Base-by-base conservation (phyloP, 2,329 filamentous ascomycete genomes). In the Botryotinia convoluta region DNA sequence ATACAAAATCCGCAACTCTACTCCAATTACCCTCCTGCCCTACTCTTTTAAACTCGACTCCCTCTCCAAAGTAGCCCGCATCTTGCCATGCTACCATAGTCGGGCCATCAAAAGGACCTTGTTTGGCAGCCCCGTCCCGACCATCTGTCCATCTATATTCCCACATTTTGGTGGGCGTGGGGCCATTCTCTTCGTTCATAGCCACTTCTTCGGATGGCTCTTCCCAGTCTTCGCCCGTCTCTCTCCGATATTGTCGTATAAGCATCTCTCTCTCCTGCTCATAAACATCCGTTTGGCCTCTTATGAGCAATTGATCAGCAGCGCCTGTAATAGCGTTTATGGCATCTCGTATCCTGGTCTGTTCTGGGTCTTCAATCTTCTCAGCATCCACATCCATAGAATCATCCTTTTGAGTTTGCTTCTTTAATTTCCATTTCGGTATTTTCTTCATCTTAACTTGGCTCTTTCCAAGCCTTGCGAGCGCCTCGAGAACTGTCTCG, bases 71-170 rank as follows among this genome's bases (percentile, higher is more conserved):
- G 81, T 98, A 98, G 4, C 96, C 96, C 37, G 94, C 94, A 75
- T 93, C 90, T 77, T 92, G 90, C 96, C 96, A 99, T 3, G 93
- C 92, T 78, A 90, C 89, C 96, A 99, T 98, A 54, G 92, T 95
- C 8, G 87, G 82, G 12, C 87, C 89, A 80, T 98, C 94, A 81
- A 94, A 99, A 0, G 96, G 95, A 0, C 96, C 96, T 82, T 99
- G 94, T 73, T 88, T 88, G 65, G 89, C 87, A 18, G 89, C 93
- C 42, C 89, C 92, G 79, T 97, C 95, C 59, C 94, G 87, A 29
- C 93, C 93, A 81, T 97, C 94, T 57, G 90, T 91, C 96, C 96
- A 99, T 74, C 93, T 88, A 81, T 94, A 99, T 82, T 98, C 93
- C 95, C 95, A 99, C 86, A 89, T 88, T 51, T 83, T 83, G 2